Evolutionary conservation across 2,329 filamentous ascomycete genomes (phyloP).

Genomic region (Trichoderma harzianum): DNA sequence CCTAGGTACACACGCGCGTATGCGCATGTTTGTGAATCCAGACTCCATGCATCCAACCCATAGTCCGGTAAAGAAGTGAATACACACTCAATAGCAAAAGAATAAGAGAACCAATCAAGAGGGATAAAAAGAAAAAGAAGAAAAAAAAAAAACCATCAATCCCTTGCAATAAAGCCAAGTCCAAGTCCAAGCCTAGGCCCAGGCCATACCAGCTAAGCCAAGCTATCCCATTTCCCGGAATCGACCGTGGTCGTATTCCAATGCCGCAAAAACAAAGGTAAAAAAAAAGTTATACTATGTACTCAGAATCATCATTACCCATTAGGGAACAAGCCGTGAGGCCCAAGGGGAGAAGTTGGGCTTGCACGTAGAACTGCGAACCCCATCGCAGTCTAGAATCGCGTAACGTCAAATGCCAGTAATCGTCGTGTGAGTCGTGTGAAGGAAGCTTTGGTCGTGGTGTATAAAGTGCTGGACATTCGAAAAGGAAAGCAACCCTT

Average conservation of each 20-base stretch:
- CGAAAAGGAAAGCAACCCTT: neutral
- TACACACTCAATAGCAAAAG: conserved; percentile 13
- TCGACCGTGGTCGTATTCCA: conserved; percentile 19
- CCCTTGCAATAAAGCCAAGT: neutral
- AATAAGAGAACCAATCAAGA: conserved; percentile 14
- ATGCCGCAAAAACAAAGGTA: conserved; percentile 12
- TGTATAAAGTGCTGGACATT: neutral
- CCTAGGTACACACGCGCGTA: conserved; percentile 1
- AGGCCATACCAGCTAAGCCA: conserved; percentile 21
- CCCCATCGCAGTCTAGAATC: conserved; percentile 1
- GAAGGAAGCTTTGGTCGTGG: neutral
- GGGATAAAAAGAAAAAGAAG: neutral
- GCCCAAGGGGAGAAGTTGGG: conserved; percentile 25
- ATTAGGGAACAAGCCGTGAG: conserved; percentile 31
- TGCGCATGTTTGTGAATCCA: conserved; percentile 24
- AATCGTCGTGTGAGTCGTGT: conserved; percentile 1
- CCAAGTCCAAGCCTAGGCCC: neutral
- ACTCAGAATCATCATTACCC: conserved; percentile 31
- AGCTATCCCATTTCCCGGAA: conserved; percentile 11
- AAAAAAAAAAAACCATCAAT: conserved; percentile 9
- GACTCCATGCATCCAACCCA: conserved; percentile 27
- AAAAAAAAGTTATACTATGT: conserved; percentile 20
- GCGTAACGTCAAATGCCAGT: neutral
- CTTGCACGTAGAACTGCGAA: conserved; percentile 11
- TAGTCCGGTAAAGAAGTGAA: conserved; percentile 6